Conservation (phyloP, 805 yeast species). For the Komagataella mondaviorum region DNA sequence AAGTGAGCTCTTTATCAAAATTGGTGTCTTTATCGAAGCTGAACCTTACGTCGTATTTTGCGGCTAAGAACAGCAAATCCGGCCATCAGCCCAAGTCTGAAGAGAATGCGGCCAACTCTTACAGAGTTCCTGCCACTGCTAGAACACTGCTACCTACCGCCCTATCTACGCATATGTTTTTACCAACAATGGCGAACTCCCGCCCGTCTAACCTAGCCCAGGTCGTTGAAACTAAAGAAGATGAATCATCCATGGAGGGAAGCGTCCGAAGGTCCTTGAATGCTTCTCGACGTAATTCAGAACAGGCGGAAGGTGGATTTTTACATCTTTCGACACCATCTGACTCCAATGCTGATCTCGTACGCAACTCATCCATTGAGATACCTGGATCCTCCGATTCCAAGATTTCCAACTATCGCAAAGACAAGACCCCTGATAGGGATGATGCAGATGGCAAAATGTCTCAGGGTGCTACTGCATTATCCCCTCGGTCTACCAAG, state of each 20-base stretch:
- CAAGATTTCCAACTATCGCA: neutral
- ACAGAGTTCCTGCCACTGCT: conserved; percentile 47
- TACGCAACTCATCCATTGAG: neutral
- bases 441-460: neutral
- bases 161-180: conserved; percentile 45
- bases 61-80: conserved; percentile 18
- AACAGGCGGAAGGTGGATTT: neutral
- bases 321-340: neutral
- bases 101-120: neutral
- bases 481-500: conserved; percentile 2
- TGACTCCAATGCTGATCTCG: neutral
- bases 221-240: neutral
- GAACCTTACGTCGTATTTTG: conserved; percentile 24
- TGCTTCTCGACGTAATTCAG: neutral
- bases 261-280: neutral
- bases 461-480: neutral
- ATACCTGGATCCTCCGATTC: neutral
- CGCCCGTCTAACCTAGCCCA: neutral
- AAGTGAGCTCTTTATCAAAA: conserved; percentile 13
- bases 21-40: conserved; percentile 25
- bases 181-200: conserved; percentile 29
- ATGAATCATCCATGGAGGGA: neutral
- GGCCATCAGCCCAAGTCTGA: neutral
- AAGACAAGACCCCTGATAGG: neutral
- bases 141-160: conserved; percentile 47